Base-by-base conservation (phyloP, 1,284 basidiomycete genomes). In the Rhodotorula mucilaginosa region DNA sequence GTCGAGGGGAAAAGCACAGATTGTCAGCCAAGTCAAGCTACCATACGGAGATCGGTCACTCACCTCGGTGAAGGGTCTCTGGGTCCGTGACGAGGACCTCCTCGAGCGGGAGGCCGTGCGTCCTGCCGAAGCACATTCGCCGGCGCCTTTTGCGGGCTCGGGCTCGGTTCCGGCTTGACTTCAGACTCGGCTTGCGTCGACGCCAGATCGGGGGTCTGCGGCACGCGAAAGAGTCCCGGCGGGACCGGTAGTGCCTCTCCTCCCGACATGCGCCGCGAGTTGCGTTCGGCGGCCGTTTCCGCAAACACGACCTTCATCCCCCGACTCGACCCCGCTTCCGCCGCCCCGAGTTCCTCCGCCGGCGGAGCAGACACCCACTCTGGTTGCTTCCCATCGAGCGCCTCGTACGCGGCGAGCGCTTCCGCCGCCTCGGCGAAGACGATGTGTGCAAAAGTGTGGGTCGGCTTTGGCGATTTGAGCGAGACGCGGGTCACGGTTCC, bases 201-300 rank as follows among this genome's bases (percentile, higher is more conserved):
- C 10, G 39, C 7, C 10, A 44, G 57, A 15, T 58, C 67, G 1
- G 70, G 70, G 19, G 70, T 71, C 8, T 63, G 60, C 8, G 66
- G 31, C 3, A n/a, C 60, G 31, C 66, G 51, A 47, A 71, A 71
- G 39, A 71, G 48, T 13, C 58, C 63, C 26, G 39, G 13, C 18
- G 39, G 15, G n/a, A 44, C 13, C 44, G 12, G 23, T 19, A 23
- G 23, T 12, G 44, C 58, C 15, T n/a, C 58, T 21, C 58, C 58
- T 23, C 21, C 47, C 59, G 59, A 49, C 15, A 39, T 29, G 18
- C 59, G 59, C 23, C 47, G 21, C 18, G 46, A 19, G 7, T 47
- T 29, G 46, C 54, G 54, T 26, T 57, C 54, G 10, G 29, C 46
- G 12, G 54, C 23, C 18, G 44, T 48, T 46, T 47, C n/a, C 18